A percentile compares a stretch with the other conserved stretches of the same genome.
These are phyloP conservation scores for Fusarium sp. DNA, from an alignment of 2,329 filamentous ascomycete species.

Conservation along the genomic window DNA sequence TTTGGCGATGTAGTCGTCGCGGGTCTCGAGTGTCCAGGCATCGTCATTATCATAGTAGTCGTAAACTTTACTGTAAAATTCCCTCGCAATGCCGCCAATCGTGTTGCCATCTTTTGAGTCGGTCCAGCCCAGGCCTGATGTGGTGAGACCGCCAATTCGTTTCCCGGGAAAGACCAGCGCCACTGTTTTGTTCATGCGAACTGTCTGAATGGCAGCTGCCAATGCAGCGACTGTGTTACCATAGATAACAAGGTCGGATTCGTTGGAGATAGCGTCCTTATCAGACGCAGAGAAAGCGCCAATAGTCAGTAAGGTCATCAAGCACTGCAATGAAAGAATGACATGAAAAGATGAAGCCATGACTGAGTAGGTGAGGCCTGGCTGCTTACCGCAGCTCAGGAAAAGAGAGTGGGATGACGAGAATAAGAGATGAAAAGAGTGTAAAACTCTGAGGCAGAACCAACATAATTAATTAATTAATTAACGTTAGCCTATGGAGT, in stretches of 20 bases:
- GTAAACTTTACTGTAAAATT: slow-evolving; percentile 35
- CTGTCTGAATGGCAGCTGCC: slow-evolving; percentile 36
- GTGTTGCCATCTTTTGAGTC: slow-evolving; percentile 40
- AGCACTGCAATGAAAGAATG: background rate
- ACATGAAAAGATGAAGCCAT: background rate
- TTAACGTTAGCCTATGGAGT: background rate
- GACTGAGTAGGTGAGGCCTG: too few species aligned
- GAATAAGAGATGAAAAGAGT: background rate
- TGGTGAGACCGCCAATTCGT: slow-evolving; percentile 33
- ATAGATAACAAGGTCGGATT: slow-evolving; percentile 38
- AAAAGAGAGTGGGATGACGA: background rate
- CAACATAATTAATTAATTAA: background rate
- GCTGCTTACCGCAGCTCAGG: background rate
- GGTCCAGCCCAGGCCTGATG: slow-evolving; percentile 41
- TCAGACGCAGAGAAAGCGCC: background rate
- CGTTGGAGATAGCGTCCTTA: background rate
- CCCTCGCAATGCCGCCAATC: slow-evolving; percentile 40
- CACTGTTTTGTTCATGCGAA: slow-evolving; percentile 37
- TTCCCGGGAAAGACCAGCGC: slow-evolving; percentile 28
- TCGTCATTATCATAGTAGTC: slow-evolving; percentile 26
- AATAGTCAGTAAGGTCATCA: background rate
- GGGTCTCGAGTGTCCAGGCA: slow-evolving; percentile 3
- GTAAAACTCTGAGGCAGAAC: background rate
- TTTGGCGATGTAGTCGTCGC: slow-evolving; percentile 31
- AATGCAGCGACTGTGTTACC: slow-evolving; percentile 41